These are phyloP conservation scores for Carex arenaria DNA, from an alignment of 202 grass and related monocot species.

Conservation along the genomic window DNA sequence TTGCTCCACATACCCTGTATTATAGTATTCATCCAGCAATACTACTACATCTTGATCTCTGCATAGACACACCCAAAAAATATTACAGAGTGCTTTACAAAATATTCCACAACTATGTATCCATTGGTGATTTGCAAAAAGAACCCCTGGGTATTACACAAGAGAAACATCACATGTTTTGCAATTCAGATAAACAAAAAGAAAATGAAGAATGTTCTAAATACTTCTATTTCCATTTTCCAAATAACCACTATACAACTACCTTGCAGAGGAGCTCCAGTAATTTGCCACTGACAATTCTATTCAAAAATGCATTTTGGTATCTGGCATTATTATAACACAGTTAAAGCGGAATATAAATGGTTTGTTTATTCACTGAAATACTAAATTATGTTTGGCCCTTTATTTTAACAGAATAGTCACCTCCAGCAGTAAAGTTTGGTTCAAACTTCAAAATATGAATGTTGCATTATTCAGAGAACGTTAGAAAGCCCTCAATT, in stretches of 20 bases:
- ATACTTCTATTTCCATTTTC: background rate
- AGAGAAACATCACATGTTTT: background rate
- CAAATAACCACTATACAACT: background rate
- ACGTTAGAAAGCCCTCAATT: background rate
- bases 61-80: background rate
- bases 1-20: background rate
- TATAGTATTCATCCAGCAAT: background rate
- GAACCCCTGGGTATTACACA: background rate
- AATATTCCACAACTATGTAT: background rate
- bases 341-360: background rate
- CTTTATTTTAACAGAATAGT: background rate
- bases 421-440: background rate
- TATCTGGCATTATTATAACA: background rate
- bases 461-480: background rate
- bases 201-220: background rate
- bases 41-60: background rate
- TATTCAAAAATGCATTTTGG: background rate
- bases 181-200: background rate
- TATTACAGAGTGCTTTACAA: background rate
- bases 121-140: background rate
- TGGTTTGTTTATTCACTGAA: background rate
- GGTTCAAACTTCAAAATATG: background rate
- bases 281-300: background rate
- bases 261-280: background rate
- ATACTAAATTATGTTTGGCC: background rate